phyloP scores from a whole-genome alignment of 2,329 filamentous ascomycete species.

The Neoarthrinium moseri region DNA sequence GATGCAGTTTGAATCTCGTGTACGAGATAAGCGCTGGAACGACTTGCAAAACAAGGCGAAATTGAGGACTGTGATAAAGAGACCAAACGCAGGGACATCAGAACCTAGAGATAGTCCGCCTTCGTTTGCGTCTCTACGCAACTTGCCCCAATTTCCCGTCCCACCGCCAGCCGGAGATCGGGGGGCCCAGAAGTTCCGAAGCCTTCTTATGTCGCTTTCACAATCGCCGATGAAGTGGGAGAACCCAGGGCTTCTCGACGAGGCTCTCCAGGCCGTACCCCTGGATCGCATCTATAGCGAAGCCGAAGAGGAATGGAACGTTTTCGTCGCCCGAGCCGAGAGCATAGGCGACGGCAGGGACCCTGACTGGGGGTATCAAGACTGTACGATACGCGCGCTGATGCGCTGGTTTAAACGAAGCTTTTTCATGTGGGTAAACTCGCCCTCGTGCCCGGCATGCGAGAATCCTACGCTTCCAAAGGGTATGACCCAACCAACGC shows the following conservation, averaged over 20 bases:
- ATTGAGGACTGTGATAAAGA: too few relatives aligned
- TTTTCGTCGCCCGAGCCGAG: too few relatives aligned
- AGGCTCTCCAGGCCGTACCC: conserved; percentile 85
- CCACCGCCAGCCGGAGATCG: too few relatives aligned
- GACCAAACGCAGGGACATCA: too few relatives aligned
- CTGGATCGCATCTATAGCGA: conserved; percentile 89
- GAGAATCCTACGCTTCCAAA: conserved; percentile 77
- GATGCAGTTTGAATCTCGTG: too few relatives aligned
- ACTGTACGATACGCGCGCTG: conserved; percentile 12
- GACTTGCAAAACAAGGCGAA: too few relatives aligned
- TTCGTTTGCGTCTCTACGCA: too few relatives aligned
- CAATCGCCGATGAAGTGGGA: conserved; percentile 91
- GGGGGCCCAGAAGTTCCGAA: too few relatives aligned
- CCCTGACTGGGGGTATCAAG: conserved; percentile 12
- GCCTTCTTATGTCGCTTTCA: conserved; percentile 82
- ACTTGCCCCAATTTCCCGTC: too few relatives aligned
- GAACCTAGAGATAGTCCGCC: too few relatives aligned
- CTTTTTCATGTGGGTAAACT: conserved; percentile 97
- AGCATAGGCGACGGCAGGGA: conserved; percentile 34
- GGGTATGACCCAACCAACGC: conserved; percentile 80
- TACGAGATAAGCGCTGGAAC: too few relatives aligned
- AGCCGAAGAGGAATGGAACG: too few relatives aligned
- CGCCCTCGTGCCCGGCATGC: conserved; percentile 82
- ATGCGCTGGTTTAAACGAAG: conserved; percentile 12
- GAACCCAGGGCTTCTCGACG: conserved; percentile 90